Conservation (phyloP, 805 yeast species). For the Saccharomycopsis vini region DNA sequence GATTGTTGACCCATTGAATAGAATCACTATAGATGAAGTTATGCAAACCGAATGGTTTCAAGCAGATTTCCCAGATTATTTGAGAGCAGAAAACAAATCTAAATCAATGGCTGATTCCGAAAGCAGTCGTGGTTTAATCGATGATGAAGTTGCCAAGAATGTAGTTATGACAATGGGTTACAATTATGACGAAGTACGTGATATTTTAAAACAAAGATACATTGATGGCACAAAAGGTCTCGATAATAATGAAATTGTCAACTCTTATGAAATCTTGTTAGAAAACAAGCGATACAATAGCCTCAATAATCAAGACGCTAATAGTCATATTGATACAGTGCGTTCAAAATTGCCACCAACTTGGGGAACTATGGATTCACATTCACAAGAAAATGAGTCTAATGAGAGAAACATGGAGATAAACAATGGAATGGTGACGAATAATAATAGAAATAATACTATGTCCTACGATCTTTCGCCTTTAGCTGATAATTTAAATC, state of each 20-base stretch:
- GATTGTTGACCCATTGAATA: conserved; percentile 87
- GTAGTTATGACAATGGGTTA: conserved; percentile 82
- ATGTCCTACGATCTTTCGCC: conserved; percentile 14
- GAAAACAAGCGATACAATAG: conserved; percentile 67
- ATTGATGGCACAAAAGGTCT: conserved; percentile 32
- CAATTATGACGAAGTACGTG: conserved; percentile 72
- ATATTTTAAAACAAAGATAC: conserved; percentile 39
- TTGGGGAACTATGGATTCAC: conserved; percentile 16
- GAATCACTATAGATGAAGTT: conserved; percentile 87
- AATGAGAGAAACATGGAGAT: conserved; percentile 4
- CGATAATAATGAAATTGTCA: conserved; percentile 58
- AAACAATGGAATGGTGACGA: no score
- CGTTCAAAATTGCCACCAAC: conserved; percentile 57
- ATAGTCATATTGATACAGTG: conserved; percentile 48
- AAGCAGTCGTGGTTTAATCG: conserved; percentile 38
- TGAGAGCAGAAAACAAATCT: conserved; percentile 26
- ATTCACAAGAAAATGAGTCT: conserved; percentile 16
- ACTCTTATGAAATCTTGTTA: conserved; percentile 74
- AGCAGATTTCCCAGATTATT: conserved; percentile 68
- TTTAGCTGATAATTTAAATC: conserved; percentile 9
- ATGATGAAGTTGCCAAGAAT: conserved; percentile 67
- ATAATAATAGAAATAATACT: conserved; percentile 6
- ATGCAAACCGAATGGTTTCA: conserved; percentile 94
- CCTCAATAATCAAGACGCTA: conserved; percentile 26
- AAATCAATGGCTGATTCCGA: conserved; percentile 18